phyloP scores from a whole-genome alignment of 495 filamentous ascomycete genomes.

The Niebla homalea region DNA sequence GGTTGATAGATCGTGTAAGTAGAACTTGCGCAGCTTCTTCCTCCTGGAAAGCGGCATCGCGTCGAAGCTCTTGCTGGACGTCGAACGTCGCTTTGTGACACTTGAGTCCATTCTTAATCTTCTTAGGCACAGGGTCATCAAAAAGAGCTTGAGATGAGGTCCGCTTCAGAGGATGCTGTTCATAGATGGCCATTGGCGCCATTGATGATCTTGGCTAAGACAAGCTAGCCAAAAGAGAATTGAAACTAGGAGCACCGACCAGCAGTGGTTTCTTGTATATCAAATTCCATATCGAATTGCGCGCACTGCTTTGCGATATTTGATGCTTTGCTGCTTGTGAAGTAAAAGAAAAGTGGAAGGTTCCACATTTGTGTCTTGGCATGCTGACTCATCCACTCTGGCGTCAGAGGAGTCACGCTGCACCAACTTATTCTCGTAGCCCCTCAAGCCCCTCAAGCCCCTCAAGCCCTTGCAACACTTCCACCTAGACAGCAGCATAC shows the following conservation, averaged over 20 bases:
- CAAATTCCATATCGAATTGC: too few relatives aligned
- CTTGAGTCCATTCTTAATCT: constrained; percentile 33
- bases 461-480: not conserved
- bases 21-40: constrained; percentile 35
- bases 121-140: constrained; percentile 24
- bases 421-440: not conserved
- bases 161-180: constrained; percentile 27
- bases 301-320: too few relatives aligned
- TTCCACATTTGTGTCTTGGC: not conserved
- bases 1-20: constrained; percentile 43
- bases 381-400: not conserved
- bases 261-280: not conserved
- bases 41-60: constrained; percentile 31
- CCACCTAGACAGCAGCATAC: not conserved
- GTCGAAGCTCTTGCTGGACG: constrained; percentile 17
- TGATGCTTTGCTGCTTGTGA: too few relatives aligned
- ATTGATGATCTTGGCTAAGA: constrained; percentile 1
- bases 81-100: constrained; percentile 28
- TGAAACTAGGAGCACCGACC: not conserved
- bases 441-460: too few relatives aligned
- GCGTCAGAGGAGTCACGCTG: not conserved
- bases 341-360: too few relatives aligned
- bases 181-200: constrained; percentile 15
- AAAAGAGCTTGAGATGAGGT: constrained; percentile 22
- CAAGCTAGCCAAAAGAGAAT: not conserved